Evolutionary conservation across 2,329 filamentous ascomycete genomes (phyloP), one percentile per base, ranked within the genome.

Genomic region (Grosmannia penicillata): DNA sequence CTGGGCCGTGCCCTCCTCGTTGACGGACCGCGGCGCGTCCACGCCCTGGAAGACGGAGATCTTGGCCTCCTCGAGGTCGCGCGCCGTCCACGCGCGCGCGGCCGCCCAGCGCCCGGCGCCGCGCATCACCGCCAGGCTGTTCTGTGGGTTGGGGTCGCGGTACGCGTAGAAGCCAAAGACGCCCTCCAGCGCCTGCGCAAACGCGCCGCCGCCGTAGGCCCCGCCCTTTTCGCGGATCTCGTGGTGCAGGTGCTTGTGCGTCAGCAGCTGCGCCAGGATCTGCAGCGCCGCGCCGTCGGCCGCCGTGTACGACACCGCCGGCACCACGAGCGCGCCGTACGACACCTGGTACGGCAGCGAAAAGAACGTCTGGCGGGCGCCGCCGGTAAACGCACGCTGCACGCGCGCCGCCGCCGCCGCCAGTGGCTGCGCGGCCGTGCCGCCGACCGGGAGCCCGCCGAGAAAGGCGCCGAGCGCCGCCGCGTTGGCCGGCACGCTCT

Each of bases 141-240:
- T 95, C 45, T 79, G 68, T 0, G 91, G 89, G 54, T 96, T 95
- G 3, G 91, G 91, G 55, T 98, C 91, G 37, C 91, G 82, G 67
- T 98, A 98, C 32, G 83, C 89, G 62, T 93, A 95, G 62, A 95
- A 93, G 14, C 85, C 85, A 49, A 98, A 96, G 1, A 93, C 58
- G 19, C 87, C 89, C 48, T 84, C 80, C 8, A 94, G 62, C 0
- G 81, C 74, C 19, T 78, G 76, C 32, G 82, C 79, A 55, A 85
- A 89, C 2, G 91, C 89, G 13, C 87, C 86, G 18, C 85, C 91
- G 32, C 91, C 91, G 49, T 98, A 98, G 0, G 91, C 91, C 27
- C 91, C 91, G 24, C 91, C 91, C 60, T 96, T 96, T 55, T 98
- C 91, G 39, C 91, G 82, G 47, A 98, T 95, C 58, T 96, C 91